A percentile compares a stretch with the other conserved stretches of the same genome.
Conservation (phyloP, 306 rosid species). For the Rubus parviflorus region DNA sequence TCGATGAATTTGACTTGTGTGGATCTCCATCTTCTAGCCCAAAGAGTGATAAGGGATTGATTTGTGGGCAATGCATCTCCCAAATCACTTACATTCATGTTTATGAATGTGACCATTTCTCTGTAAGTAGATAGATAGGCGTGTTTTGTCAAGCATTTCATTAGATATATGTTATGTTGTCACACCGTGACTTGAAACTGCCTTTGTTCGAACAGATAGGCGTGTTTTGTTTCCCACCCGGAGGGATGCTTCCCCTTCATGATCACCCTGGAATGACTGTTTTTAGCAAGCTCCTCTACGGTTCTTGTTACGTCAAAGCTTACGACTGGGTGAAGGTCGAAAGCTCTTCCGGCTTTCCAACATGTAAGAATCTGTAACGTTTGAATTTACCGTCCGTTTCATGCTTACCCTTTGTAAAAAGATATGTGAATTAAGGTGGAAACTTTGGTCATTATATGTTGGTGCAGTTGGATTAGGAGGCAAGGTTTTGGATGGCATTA, state of each 20-base stretch:
- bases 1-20: slow-evolving; percentile 40
- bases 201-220: slow-evolving; percentile 41
- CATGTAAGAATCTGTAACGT: slow-evolving; percentile 35
- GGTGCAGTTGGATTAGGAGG: slow-evolving; percentile 55
- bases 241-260: slow-evolving; percentile 59
- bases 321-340: slow-evolving; percentile 60
- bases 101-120: slow-evolving; percentile 56
- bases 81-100: slow-evolving; percentile 62
- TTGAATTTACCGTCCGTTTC: neutral
- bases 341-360: slow-evolving; percentile 18
- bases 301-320: slow-evolving; percentile 50
- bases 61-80: slow-evolving; percentile 40
- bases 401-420: neutral
- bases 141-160: neutral
- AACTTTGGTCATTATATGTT: neutral
- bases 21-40: slow-evolving; percentile 37
- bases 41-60: slow-evolving; percentile 27
- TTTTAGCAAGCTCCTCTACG: slow-evolving; percentile 57
- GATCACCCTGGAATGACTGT: slow-evolving; percentile 82
- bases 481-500: slow-evolving; percentile 37
- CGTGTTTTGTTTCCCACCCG: slow-evolving; percentile 61
- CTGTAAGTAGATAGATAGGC: slow-evolving; percentile 31
- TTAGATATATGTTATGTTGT: neutral
- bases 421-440: neutral
- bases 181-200: neutral